These are phyloP conservation scores for Rhizopogon sp. DNA, from an alignment of 768 basidiomycete genomes.

Conservation along the genomic window DNA sequence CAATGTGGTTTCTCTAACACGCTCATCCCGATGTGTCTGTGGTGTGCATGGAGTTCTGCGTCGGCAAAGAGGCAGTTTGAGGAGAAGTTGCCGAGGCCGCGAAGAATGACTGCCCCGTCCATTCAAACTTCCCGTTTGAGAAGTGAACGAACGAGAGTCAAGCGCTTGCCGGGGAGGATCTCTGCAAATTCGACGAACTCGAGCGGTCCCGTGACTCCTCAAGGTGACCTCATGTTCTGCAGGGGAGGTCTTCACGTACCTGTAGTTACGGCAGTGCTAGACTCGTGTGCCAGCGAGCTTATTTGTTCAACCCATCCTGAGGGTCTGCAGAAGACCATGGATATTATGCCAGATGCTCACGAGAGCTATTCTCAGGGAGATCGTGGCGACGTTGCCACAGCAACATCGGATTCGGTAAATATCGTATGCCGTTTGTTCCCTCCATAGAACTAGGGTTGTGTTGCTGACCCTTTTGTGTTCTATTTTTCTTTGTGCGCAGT, in stretches of 20 bases:
- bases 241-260: slow-evolving; percentile 11
- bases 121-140: slow-evolving; percentile 10
- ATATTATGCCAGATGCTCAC: neutral
- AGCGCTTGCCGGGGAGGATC: slow-evolving; percentile 9
- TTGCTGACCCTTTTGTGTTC: slow-evolving; percentile 13
- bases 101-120: slow-evolving; percentile 25
- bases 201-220: slow-evolving; percentile 19
- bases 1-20: slow-evolving; percentile 44
- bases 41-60: slow-evolving; percentile 45
- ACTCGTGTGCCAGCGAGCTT: slow-evolving; percentile 15
- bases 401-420: slow-evolving; percentile 27
- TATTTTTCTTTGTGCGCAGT: slow-evolving; percentile 10
- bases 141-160: slow-evolving; percentile 2
- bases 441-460: slow-evolving; percentile 10
- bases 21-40: slow-evolving; percentile 44
- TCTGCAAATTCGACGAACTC: slow-evolving; percentile 18
- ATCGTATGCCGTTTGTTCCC: slow-evolving; percentile 12
- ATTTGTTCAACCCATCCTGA: neutral
- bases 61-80: slow-evolving; percentile 37
- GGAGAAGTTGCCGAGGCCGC: slow-evolving; percentile 31
- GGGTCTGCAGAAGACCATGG: neutral
- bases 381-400: slow-evolving; percentile 15
- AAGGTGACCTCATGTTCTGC: slow-evolving; percentile 10
- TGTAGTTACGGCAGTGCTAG: slow-evolving; percentile 24
- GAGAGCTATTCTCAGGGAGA: slow-evolving; percentile 9